Evolutionary conservation across 1,284 basidiomycete species (phyloP).

Genomic region (Takashimella tepidaria): DNA sequence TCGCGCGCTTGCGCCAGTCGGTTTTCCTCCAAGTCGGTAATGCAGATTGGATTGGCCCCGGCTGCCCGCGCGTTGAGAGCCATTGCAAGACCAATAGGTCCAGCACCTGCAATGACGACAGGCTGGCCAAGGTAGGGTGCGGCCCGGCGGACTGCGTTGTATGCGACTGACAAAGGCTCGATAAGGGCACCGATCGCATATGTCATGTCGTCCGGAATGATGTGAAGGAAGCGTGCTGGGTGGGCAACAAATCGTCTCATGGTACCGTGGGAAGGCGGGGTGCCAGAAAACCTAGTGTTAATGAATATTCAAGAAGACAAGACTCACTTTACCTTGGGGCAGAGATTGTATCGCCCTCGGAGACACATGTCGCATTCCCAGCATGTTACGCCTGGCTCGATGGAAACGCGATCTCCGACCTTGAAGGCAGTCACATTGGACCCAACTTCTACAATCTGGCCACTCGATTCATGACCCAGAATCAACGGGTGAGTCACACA

Average conservation of each 20-base stretch:
- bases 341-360: slow-evolving; percentile 42
- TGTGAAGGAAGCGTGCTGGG: slow-evolving; percentile 47
- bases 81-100: slow-evolving; percentile 47
- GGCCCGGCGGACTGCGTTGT: slow-evolving; percentile 43
- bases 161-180: slow-evolving; percentile 45
- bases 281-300: slow-evolving; percentile 30
- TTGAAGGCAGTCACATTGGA: slow-evolving; percentile 39
- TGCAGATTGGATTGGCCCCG: slow-evolving; percentile 46
- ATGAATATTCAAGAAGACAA: background rate
- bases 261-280: slow-evolving; percentile 30
- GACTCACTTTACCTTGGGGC: slow-evolving; percentile 27
- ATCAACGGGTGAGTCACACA: slow-evolving; percentile 35
- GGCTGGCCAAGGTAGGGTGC: slow-evolving; percentile 40
- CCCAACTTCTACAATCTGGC: slow-evolving; percentile 46
- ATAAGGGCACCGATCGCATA: slow-evolving; percentile 45
- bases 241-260: slow-evolving; percentile 47
- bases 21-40: slow-evolving; percentile 46
- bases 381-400: slow-evolving; percentile 49
- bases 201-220: slow-evolving; percentile 46
- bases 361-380: slow-evolving; percentile 42
- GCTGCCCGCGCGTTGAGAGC: slow-evolving; percentile 47
- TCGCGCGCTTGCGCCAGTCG: slow-evolving; percentile 41
- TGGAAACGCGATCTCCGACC: slow-evolving; percentile 48
- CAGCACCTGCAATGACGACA: slow-evolving; percentile 41
- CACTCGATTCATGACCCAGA: slow-evolving; percentile 48